Evolutionary conservation across 768 basidiomycete species (phyloP), one percentile per base, ranked within the genome.

Genomic region (Leccinum variicolor): DNA sequence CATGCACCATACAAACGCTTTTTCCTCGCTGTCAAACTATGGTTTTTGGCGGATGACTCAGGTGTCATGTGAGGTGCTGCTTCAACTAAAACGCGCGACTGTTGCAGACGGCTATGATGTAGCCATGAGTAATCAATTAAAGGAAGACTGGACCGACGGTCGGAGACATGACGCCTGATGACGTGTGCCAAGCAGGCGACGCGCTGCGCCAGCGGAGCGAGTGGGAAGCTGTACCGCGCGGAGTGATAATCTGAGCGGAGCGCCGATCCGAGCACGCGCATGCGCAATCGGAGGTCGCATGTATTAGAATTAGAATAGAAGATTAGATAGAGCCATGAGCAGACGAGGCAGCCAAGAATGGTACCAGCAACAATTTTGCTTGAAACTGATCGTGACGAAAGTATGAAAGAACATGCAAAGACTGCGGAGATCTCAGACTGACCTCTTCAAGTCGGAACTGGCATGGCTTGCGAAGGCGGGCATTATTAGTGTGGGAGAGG

Each of bases 261-360:
- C n/a, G 10, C 39, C 39, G 39, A 41, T 19, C n/a, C 39, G 19
- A 19, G 41, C 11, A 19, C 5, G 10, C 39, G 17, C 39, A 41
- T 41, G 17, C n/a, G 10, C 39, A 19, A 19, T 43, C 41, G 41
- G 11, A 43, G 41, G 41, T 11, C 41, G 4, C 60, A 19, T 47
- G 41, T 17, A 34, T 23, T 29, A 17, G 25, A 7, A 15, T 23
- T 14, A 19, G 29, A 6, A 15, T 21, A n/a, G 28, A 21, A 23
- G 11, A 2, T 29, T 4, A 13, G 3, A 50, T 10, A 9, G 3
- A 10, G 6, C 51, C 54, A 63, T 4, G 36, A 14, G 23, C 50
- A 60, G 17, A 48, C 5, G 48, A 66, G 54, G 48, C 45, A 49
- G 14, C 29, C 4, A 4, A 66, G 29, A 56, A 67, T 4, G 4